phyloP scores from a whole-genome alignment of 768 basidiomycete species.

The Favolaschia claudopus region DNA sequence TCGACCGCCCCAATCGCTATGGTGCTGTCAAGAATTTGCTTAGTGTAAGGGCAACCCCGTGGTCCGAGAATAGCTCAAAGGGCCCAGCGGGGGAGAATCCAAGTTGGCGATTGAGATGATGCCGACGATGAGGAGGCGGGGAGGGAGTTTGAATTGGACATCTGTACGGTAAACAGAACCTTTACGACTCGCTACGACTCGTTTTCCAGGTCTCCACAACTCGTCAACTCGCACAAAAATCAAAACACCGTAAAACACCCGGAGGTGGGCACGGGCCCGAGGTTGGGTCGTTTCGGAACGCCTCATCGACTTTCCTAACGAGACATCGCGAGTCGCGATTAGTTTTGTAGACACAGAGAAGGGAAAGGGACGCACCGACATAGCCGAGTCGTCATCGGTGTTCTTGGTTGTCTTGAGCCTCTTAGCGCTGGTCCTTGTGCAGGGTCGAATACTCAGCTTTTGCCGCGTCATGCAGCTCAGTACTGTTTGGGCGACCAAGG shows the following conservation, averaged over 20 bases:
- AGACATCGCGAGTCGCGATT: conserved; percentile 11
- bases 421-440: too few species aligned
- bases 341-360: too few species aligned
- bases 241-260: conserved; percentile 10
- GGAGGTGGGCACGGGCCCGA: neutral
- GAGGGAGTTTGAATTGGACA: neutral
- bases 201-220: conserved; percentile 1
- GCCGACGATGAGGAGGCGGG: neutral
- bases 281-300: neutral
- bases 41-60: too few species aligned
- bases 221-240: neutral
- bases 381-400: too few species aligned
- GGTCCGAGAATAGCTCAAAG: too few species aligned
- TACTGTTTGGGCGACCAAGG: too few species aligned
- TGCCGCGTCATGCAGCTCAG: too few species aligned
- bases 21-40: too few species aligned
- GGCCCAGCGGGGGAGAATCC: too few species aligned
- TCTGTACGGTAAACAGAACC: conserved; percentile 9
- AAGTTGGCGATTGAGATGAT: neutral
- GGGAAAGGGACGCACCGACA: too few species aligned
- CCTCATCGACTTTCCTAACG: neutral
- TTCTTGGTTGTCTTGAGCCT: too few species aligned
- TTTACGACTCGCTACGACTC: conserved; percentile 9
- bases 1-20: neutral
- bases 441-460: too few species aligned